Evolutionary conservation across 2,329 filamentous ascomycete species (phyloP).

Genomic region (Xylariaceae sp.): DNA sequence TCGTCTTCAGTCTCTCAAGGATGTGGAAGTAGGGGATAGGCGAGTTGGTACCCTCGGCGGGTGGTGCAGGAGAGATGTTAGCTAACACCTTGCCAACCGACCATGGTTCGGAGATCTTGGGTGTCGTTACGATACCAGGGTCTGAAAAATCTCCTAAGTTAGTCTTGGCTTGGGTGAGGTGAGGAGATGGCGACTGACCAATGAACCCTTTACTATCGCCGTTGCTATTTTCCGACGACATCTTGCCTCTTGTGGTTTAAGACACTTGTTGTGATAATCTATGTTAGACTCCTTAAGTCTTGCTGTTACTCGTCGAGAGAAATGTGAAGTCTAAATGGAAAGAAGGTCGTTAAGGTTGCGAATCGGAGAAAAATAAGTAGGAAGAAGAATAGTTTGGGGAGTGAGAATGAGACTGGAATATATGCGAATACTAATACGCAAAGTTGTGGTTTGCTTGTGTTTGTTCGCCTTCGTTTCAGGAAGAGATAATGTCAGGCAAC

Average conservation of each 20-base stretch:
- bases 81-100: conserved; percentile 68
- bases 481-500: background rate
- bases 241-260: no score
- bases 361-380: no score
- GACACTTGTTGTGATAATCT: no score
- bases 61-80: conserved; percentile 65
- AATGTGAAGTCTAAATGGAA: no score
- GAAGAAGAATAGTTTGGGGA: no score
- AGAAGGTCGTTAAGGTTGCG: no score
- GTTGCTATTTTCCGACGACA: conserved; percentile 18
- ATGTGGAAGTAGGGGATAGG: conserved; percentile 94
- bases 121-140: conserved; percentile 45
- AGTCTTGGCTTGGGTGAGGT: background rate
- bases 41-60: conserved; percentile 67
- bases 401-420: no score
- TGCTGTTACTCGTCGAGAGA: no score
- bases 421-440: no score
- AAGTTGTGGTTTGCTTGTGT: no score
- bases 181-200: conserved; percentile 9
- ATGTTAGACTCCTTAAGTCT: no score
- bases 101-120: conserved; percentile 58
- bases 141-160: conserved; percentile 34
- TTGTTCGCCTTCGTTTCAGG: background rate
- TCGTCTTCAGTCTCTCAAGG: conserved; percentile 92
- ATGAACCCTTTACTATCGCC: conserved; percentile 12